Base-by-base conservation (phyloP, 208 protist genomes). In the Leishmania braziliensis region DNA sequence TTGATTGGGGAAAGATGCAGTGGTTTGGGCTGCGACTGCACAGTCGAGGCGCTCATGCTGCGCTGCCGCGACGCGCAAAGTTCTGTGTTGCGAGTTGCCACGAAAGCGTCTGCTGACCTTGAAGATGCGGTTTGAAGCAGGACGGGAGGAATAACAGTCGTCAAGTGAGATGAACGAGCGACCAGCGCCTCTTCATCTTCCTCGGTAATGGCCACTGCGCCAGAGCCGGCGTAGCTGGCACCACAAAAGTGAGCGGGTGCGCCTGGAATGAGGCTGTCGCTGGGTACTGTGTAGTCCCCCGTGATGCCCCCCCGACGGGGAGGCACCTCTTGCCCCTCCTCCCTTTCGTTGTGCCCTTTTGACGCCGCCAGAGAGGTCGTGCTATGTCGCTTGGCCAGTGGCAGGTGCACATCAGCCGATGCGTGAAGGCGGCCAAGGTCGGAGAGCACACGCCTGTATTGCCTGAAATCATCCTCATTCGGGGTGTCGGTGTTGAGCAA, bases 391-490 rank as follows among this genome's bases (percentile, higher is more conserved):
- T 39, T 65, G 5, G 78, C 60, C 0, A 78, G 43, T 18, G 74
- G 77, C 73, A 77, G 16, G 9, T 81, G 53, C 70, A 84, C 50
- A 46, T 84, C 68, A 5, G 77, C 53, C 26, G 68, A 75, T 8
- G 71, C 70, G 8, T 83, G 73, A 2, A 89, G 86, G 5, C 75
- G 75, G 14, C 86, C 86, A 12, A 89, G 68, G 23, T 83, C 84
- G 16, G 73, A 63, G 23, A 89, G 80, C 20, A 86, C 83, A 16
- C 78, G 68, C 48, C 68, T 39, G 50, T 89, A 86, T 72, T 89
- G 78, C 33, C 48, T 12, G 18, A 89, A 71, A 3, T 75, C 83
- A 18, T 79, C 75, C 1, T 60, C 86, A 69, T 84, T 86, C 4
- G 76, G 75, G 18, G 75, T 83, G 43, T 82, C 75, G 9, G 83